Conservation (phyloP, 2,329 filamentous ascomycete species). For the Arthrobotrys entomopaga region DNA sequence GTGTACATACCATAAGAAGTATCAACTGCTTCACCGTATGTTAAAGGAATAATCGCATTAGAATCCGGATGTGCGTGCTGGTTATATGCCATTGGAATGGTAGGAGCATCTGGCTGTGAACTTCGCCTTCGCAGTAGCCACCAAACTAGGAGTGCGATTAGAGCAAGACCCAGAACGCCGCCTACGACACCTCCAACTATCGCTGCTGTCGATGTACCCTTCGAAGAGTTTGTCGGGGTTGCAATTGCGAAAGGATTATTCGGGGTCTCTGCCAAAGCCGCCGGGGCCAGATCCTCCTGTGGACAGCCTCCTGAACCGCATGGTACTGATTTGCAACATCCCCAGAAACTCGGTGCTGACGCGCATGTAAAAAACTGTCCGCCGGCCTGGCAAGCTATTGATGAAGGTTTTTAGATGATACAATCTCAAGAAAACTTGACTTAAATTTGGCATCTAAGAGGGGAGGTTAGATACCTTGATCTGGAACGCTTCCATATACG, state of each 20-base stretch:
- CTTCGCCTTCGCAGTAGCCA: slow-evolving; percentile 18
- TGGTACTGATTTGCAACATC: slow-evolving; percentile 43
- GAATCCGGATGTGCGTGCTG: slow-evolving; percentile 34
- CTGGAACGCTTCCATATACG: slow-evolving; percentile 18
- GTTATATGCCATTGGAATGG: slow-evolving; percentile 37
- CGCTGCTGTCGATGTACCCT: slow-evolving; percentile 23
- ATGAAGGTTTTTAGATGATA: neutral
- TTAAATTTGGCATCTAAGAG: no score
- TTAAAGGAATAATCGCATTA: slow-evolving; percentile 25
- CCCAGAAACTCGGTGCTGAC: slow-evolving; percentile 44
- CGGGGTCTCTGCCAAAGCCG: slow-evolving; percentile 6
- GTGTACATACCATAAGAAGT: slow-evolving; percentile 31
- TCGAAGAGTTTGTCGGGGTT: neutral
- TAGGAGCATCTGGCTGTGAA: slow-evolving; percentile 1
- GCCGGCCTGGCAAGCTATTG: slow-evolving; percentile 38
- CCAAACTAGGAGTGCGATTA: slow-evolving; percentile 38
- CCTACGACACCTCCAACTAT: slow-evolving; percentile 48
- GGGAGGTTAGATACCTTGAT: slow-evolving; percentile 41
- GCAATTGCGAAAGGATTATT: slow-evolving; percentile 34
- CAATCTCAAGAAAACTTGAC: no score
- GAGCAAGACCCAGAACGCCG: slow-evolving; percentile 28
- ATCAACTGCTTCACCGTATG: slow-evolving; percentile 47
- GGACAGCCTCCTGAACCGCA: slow-evolving; percentile 37
- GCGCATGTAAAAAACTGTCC: slow-evolving; percentile 43
- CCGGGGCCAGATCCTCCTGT: slow-evolving; percentile 17